Conservation (phyloP, 192 early-diverging fungal species). For the Backusella tuberculispora region DNA sequence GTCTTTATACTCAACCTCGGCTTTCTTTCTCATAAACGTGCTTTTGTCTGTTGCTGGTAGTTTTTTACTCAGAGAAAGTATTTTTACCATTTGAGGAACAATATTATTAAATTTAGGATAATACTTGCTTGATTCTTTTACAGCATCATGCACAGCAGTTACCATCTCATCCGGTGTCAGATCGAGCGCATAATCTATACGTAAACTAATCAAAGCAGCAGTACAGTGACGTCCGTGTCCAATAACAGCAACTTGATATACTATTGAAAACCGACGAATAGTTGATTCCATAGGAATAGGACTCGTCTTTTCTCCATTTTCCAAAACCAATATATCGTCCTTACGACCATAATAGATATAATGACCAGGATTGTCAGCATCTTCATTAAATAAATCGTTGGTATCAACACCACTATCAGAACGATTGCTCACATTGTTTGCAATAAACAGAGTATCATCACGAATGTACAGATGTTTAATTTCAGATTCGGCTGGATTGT, state of each 20-base stretch:
- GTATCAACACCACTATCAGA: conserved; percentile 27
- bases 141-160: neutral
- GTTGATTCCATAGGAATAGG: conserved; percentile 33
- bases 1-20: neutral
- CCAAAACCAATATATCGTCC: conserved; percentile 27
- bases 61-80: conserved; percentile 19
- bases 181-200: neutral
- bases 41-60: conserved; percentile 34
- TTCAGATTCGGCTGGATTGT: neutral
- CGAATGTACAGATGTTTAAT: neutral
- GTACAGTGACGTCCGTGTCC: conserved; percentile 23
- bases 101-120: conserved; percentile 26
- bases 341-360: conserved; percentile 23
- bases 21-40: conserved; percentile 27
- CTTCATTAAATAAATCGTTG: conserved; percentile 25
- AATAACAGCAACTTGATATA: conserved; percentile 25
- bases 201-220: conserved; percentile 1
- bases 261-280: neutral
- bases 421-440: neutral
- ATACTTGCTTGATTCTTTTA: conserved; percentile 25
- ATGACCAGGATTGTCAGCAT: neutral
- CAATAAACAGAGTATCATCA: neutral
- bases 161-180: neutral
- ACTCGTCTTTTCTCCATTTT: conserved; percentile 44
- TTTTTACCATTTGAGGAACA: conserved; percentile 34